Percentiles rank a stretch among this genome's conserved stretches.
Evolutionary conservation across 768 basidiomycete genomes (phyloP).

Genomic region (Pulveroboletus sp.): DNA sequence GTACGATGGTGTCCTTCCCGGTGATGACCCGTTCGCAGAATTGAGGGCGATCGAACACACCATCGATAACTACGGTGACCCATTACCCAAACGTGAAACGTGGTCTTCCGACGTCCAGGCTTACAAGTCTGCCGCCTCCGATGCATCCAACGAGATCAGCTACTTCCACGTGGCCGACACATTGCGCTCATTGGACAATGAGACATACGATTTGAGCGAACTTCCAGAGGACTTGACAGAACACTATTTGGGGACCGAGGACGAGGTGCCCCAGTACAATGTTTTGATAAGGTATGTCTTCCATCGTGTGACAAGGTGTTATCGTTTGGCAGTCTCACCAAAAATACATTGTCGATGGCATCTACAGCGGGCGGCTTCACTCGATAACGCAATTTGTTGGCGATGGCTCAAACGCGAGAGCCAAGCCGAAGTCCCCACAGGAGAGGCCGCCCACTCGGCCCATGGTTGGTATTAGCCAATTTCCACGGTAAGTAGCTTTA

Average conservation of each 20-base stretch:
- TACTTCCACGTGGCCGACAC: neutral
- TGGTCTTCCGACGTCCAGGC: neutral
- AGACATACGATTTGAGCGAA: neutral
- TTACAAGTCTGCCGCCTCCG: neutral
- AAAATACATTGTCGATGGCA: neutral
- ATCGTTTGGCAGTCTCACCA: neutral
- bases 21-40: neutral
- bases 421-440: neutral
- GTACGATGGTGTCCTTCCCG: conserved; percentile 4
- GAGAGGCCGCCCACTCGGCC: neutral
- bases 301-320: too few relatives aligned
- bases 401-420: neutral
- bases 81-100: neutral
- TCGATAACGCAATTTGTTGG: neutral
- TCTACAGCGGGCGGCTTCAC: neutral
- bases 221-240: neutral
- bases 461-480: neutral
- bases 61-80: neutral
- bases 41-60: neutral
- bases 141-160: too few relatives aligned
- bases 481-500: neutral
- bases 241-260: neutral
- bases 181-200: neutral
- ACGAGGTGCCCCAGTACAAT: neutral
- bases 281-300: neutral